Evolutionary conservation across 106 monocot species (phyloP), one percentile per base, ranked within the genome.

Genomic region (Cymbidium sinense): DNA sequence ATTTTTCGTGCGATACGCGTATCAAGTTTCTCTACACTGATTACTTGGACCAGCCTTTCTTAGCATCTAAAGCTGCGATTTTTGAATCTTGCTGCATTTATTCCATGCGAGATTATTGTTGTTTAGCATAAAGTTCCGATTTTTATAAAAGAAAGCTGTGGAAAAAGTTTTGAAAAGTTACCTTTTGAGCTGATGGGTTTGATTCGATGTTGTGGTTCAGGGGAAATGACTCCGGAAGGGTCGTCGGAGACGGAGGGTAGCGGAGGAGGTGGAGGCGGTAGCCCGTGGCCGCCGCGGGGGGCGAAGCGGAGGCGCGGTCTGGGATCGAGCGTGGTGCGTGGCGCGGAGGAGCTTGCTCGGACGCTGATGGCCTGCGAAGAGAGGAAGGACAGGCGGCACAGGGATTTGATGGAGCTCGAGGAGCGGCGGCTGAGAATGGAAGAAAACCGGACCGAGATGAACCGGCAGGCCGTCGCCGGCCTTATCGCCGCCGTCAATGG

Each of bases 351-450:
- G 75, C 81, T 96, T 28, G 82, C 93, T 23, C 86, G 82, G 52
- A 80, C 96, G n/a, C 47, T 96, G 67, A 76, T 89, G 76, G 81
- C 89, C 0, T 93, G 93, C 77, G 93, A 96, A 83, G 96, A 96
- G 79, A 87, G 84, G 86, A 72, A 87, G 55, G 91, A 93, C 75
- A 86, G 78, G 82, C 84, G 93, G 21, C 96, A 96, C 87, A 89
- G 87, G 7, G 91, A 93, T 17, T 43, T 91, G 65, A 52, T 93
- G 75, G 87, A 89, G 79, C 80, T 96, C 44, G 89, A 96, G 83
- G 93, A 93, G 84, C 75, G 96, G 64, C 84, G 91, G 44, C 79
- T 96, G 3, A 87, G 85, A 12, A 74, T 91, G 21, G 93, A 93
- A 84, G 84, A 89, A 39, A 82, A 89, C 62, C 78, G 86, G 39